Base-by-base conservation (phyloP, 257 asterid species). In the Nicotiana benthamiana region DNA sequence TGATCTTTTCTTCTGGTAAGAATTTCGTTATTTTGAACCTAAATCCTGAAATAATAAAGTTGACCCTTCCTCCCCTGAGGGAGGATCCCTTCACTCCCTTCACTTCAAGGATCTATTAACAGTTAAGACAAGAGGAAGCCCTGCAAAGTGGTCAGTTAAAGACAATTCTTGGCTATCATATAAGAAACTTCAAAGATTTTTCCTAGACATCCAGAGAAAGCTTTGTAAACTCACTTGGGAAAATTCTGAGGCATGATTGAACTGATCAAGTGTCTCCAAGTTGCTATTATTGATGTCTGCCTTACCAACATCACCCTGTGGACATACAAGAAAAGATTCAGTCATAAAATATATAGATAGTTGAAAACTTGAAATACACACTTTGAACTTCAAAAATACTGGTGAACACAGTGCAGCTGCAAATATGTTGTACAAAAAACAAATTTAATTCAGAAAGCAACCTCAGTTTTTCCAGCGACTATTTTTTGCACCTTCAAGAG, bases 291-390 rank as follows among this genome's bases (percentile, higher is more conserved):
- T 91, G 82, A 72, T 80, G 75, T 81, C 88, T 7, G 40, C n/a
- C 78, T 80, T 15, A 43, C 77, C 83, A 34, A 95, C 82, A 84
- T 85, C 85, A 75, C 90, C 94, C 97, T 94, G 65, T 66, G 74
- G 61, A 24, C 32, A 3, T 36, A 24, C 61, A 26, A 48, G 43
- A 54, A 79, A 60, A 54, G 12, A 27, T 59, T 40, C 43, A 34
- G 30, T 72, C 27, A 63, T 48, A 79, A 67, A n/a, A 32, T 11
- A 8, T 9, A 22, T 15, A 24, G 8, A 24, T 66, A 66, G 75
- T 59, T 26, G 59, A 12, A 6, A 16, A 66, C 57, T 59, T 26
- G 60, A 12, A 13, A 16, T 26, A 74, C 43, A 4, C 40, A 46
- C 78, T 72, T 20, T 43, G 59, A 22, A 70, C 36, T 70, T 43